A percentile compares a stretch with the other conserved stretches of the same genome.
Conservation (phyloP, 2,329 filamentous ascomycete species). For the Leptographium galeiforme region DNA sequence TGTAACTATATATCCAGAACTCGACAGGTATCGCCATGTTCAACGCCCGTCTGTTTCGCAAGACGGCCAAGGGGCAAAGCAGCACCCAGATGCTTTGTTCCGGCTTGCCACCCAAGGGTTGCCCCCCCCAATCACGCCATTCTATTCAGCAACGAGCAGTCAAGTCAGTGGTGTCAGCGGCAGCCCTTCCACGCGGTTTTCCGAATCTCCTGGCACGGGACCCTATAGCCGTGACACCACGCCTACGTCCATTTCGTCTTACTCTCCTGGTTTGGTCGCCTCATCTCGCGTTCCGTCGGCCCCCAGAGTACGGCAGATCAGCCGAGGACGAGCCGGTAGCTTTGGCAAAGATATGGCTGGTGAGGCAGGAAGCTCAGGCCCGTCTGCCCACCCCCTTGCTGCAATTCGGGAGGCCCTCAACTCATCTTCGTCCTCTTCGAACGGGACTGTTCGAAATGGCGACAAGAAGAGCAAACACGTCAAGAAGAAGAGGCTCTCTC, state of each 20-base stretch:
- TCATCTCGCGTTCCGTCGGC: constrained; percentile 29
- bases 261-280: constrained; percentile 50
- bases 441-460: constrained; percentile 40
- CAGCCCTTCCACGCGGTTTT: constrained; percentile 64
- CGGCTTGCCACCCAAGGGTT: constrained; percentile 50
- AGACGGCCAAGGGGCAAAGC: constrained; percentile 14
- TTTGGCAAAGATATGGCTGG: constrained; percentile 37
- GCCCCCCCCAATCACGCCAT: constrained; percentile 48
- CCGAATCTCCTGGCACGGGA: constrained; percentile 55
- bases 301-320: constrained; percentile 37
- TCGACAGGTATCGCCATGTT: constrained; percentile 45
- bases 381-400: constrained; percentile 45
- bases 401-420: constrained; percentile 56
- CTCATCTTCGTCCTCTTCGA: constrained; percentile 58
- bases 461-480: constrained; percentile 30
- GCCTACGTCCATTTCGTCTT: constrained; percentile 64
- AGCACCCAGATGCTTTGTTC: constrained; percentile 34
- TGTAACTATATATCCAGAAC: constrained; percentile 41
- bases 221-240: constrained; percentile 66
- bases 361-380: constrained; percentile 33
- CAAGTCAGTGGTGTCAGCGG: constrained; percentile 47
- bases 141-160: constrained; percentile 45
- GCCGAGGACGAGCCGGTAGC: constrained; percentile 42
- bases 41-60: constrained; percentile 19
- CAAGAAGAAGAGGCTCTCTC: constrained; percentile 29